Evolutionary conservation across 345 rosid genomes (phyloP).

Genomic region (Raphanus raphanistrum): DNA sequence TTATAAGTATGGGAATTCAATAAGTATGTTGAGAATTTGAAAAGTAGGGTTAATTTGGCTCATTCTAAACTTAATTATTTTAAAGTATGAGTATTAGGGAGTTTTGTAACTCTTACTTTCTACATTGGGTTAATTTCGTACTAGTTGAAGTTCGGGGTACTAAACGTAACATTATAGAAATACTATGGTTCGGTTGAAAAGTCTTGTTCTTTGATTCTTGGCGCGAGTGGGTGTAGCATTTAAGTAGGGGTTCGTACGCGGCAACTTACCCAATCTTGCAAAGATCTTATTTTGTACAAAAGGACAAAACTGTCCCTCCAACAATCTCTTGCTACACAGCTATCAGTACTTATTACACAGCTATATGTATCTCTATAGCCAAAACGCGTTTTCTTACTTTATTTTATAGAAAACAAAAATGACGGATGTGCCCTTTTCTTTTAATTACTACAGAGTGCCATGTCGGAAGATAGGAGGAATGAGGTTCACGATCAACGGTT

Average conservation of each 20-base stretch:
- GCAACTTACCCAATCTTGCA: conserved; percentile 17
- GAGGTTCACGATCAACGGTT: conserved; percentile 63
- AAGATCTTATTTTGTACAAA: conserved; percentile 16
- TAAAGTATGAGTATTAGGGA: background rate
- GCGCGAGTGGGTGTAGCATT: conserved; percentile 33
- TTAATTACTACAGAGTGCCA: conserved; percentile 47
- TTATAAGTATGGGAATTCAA: background rate
- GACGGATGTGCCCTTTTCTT: conserved; percentile 14
- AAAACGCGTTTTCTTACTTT: conserved; percentile 31
- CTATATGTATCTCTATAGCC: conserved; percentile 3
- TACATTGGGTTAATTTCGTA: background rate
- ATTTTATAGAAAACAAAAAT: background rate
- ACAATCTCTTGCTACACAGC: background rate
- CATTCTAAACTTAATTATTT: background rate
- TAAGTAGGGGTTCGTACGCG: conserved; percentile 31
- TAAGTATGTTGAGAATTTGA: background rate
- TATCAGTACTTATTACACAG: background rate
- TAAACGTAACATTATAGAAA: background rate
- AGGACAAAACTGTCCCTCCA: conserved; percentile 33
- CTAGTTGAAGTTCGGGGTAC: background rate
- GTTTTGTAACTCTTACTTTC: background rate
- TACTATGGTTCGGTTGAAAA: background rate
- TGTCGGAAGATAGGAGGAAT: conserved; percentile 66
- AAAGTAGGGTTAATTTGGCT: background rate
- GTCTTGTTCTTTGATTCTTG: conserved; percentile 14